phyloP scores from a whole-genome alignment of 768 basidiomycete genomes.

The Terana coerulea region DNA sequence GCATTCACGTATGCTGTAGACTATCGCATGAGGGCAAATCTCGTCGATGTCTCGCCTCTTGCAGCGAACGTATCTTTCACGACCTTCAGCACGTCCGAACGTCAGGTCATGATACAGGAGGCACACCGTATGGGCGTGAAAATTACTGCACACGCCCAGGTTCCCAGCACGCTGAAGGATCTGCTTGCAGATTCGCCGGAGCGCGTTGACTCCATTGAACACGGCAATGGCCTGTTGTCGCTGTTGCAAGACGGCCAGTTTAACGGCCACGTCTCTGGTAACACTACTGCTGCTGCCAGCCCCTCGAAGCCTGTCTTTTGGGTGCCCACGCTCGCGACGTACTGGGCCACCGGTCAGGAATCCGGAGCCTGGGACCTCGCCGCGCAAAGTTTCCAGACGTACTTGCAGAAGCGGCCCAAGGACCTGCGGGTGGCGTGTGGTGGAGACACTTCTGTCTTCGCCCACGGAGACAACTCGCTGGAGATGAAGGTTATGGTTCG shows the following conservation, averaged over 20 bases:
- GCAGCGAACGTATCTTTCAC: conserved; percentile 31
- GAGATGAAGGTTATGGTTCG: conserved; percentile 60
- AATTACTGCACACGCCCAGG: conserved; percentile 52
- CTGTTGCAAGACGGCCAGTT: conserved; percentile 11
- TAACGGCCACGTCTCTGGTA: neutral
- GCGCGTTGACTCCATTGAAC: conserved; percentile 53
- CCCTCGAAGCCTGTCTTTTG: conserved; percentile 36
- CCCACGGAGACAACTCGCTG: conserved; percentile 55
- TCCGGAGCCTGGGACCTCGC: conserved; percentile 35
- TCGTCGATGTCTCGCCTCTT: conserved; percentile 36
- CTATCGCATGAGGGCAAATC: conserved; percentile 48
- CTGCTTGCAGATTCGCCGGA: conserved; percentile 13
- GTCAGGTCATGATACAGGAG: conserved; percentile 45
- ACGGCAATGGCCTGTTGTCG: conserved; percentile 35
- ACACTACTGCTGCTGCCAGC: conserved; percentile 1
- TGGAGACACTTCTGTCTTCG: conserved; percentile 62
- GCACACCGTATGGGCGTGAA: conserved; percentile 51
- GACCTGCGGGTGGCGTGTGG: conserved; percentile 54
- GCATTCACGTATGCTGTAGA: no score
- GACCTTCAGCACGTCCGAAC: conserved; percentile 44
- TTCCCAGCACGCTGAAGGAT: neutral
- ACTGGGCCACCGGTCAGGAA: conserved; percentile 30
- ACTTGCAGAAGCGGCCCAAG: conserved; percentile 28
- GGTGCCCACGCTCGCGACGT: conserved; percentile 58
- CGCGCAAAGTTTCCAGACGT: conserved; percentile 39